Base-by-base conservation (phyloP, 176 grass and related monocot genomes). In the Oryza brachyantha region DNA sequence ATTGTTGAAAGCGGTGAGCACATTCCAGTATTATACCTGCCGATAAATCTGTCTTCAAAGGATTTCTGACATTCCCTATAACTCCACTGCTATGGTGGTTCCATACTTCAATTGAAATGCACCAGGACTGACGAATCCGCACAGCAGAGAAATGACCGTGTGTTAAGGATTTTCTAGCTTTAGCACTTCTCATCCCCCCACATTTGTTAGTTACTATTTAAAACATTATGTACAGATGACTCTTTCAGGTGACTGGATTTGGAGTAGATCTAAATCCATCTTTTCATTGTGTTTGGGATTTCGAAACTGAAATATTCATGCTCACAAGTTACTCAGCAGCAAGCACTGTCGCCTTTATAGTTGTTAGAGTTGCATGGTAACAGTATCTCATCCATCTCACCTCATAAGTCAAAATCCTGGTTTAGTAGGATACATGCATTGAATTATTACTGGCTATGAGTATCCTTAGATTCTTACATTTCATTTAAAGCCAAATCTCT, bases 401-500 rank as follows among this genome's bases (percentile, higher is more conserved):
- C 21, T 40, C 7, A 40, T 4, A 69, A 43, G 37, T 39, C 1
- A 25, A 8, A 41, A 34, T 48, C 31, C 31, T 66, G 45, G 35
- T 59, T 43, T 43, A 38, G 61, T 68, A 16, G 40, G 61, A 66
- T 50, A 11, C 37, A 0, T 1, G 5, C 5, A 50, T 50, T 61
- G 52, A 60, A 73, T 78, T 65, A 40, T 54, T 34, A 13, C 71
- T 72, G 7, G 57, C 31, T 42, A 45, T 28, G 21, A 42, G 74
- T 80, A 35, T 57, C 19, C 36, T 76, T 64, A 72, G 10, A 27
- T 75, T 68, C 5, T 21, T 65, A 29, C 64, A 62, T 27, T 84
- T 80, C 55, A 58, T 84, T 70, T 34, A 4, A 57, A 70, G 32
- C 48, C 86, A 74, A 77, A 59, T 87, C 29, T 54, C 48, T 81